phyloP scores from a whole-genome alignment of 108 stramenopile genomes.

The Fragilariopsis cylindrus region DNA sequence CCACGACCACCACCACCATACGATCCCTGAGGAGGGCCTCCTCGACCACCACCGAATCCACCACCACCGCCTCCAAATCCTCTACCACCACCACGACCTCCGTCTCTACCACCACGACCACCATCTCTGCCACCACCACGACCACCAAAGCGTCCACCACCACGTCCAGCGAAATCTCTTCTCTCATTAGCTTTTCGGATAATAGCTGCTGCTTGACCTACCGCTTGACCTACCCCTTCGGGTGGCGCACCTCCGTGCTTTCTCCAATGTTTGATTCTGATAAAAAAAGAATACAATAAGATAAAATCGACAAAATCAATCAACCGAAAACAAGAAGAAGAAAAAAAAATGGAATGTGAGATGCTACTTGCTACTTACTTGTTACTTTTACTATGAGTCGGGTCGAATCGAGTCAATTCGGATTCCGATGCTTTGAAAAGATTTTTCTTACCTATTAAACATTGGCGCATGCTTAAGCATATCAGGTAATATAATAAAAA shows the following conservation, averaged over 20 bases:
- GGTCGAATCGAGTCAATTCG: background rate
- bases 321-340: background rate
- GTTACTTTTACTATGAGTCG: background rate
- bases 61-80: constrained; percentile 30
- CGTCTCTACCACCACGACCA: constrained; percentile 43
- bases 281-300: background rate
- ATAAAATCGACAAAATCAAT: background rate
- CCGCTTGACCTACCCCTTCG: constrained; percentile 86
- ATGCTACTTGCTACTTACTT: background rate
- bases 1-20: constrained; percentile 21
- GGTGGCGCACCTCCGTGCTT: constrained; percentile 91
- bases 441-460: constrained; percentile 70
- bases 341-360: background rate
- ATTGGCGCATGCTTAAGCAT: constrained; percentile 90
- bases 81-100: constrained; percentile 36
- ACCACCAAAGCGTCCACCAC: constrained; percentile 62
- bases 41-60: constrained; percentile 31
- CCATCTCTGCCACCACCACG: constrained; percentile 49
- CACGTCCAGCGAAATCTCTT: constrained; percentile 53
- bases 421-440: background rate
- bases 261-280: constrained; percentile 88
- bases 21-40: constrained; percentile 20
- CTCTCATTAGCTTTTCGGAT: constrained; percentile 82
- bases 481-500: constrained; percentile 83
- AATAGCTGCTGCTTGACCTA: constrained; percentile 90